Percentiles rank a stretch among this genome's conserved stretches.
phyloP scores from a whole-genome alignment of 2,329 filamentous ascomycete genomes.

The Cryphonectria japonica region DNA sequence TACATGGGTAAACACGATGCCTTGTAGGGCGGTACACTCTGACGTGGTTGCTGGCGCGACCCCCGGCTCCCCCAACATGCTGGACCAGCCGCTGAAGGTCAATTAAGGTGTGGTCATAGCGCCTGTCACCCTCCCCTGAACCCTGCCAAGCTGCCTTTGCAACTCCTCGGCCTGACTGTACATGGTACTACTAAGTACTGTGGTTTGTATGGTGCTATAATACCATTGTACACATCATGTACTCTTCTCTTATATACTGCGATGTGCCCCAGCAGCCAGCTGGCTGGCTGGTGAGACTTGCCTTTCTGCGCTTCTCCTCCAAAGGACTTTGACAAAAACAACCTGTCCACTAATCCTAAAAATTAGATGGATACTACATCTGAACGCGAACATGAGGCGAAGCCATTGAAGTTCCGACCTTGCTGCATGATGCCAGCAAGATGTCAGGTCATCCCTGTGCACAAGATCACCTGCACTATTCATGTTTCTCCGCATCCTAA shows the following conservation, averaged over 20 bases:
- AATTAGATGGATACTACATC: background rate
- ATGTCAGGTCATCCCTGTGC: constrained; percentile 1
- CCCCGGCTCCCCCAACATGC: background rate
- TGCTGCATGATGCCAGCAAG: background rate
- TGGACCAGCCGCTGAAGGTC: background rate
- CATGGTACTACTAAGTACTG: background rate
- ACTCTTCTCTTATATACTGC: background rate
- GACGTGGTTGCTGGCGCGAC: constrained; percentile 17
- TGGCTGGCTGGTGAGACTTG: background rate
- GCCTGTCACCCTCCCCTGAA: background rate
- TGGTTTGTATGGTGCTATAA: background rate
- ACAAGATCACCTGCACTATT: background rate
- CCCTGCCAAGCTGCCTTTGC: background rate
- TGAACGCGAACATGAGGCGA: background rate
- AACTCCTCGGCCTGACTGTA: background rate
- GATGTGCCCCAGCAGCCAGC: background rate
- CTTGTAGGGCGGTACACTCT: background rate
- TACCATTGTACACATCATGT: background rate
- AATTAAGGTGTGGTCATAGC: constrained; percentile 26
- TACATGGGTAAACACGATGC: constrained; percentile 1
- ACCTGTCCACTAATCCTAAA: background rate
- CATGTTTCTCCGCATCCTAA: constrained; percentile 27
- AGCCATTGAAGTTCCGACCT: background rate
- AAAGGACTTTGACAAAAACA: background rate
- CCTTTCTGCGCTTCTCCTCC: background rate